Evolutionary conservation across 805 yeast genomes (phyloP).

Genomic region (Naumovozyma castellii): DNA sequence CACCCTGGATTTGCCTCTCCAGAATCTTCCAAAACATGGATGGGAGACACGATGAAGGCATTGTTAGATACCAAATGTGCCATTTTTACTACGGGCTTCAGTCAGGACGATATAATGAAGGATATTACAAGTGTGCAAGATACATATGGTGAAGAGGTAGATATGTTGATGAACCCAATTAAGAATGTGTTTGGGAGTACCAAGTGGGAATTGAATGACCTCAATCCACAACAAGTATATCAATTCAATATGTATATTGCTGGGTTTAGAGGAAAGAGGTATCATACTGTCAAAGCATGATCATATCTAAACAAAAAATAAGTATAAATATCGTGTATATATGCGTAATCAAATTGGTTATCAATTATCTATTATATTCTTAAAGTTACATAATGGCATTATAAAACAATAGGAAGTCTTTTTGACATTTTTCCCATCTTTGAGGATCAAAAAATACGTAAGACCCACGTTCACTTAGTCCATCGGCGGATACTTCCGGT

Average conservation of each 20-base stretch:
- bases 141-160: conserved; percentile 68
- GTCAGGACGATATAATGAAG: conserved; percentile 56
- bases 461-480: conserved; percentile 74
- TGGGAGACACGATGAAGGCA: conserved; percentile 81
- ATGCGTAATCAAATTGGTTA: no score
- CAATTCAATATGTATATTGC: conserved; percentile 85
- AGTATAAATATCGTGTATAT: no score
- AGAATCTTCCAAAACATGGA: conserved; percentile 75
- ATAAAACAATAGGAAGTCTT: conserved; percentile 52
- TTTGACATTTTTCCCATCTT: conserved; percentile 88
- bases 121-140: conserved; percentile 66
- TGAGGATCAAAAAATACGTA: conserved; percentile 93
- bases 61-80: conserved; percentile 91
- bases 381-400: conserved; percentile 46
- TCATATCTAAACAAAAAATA: no score
- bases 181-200: conserved; percentile 74
- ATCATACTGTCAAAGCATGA: conserved; percentile 58
- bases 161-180: conserved; percentile 65
- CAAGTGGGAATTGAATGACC: conserved; percentile 89
- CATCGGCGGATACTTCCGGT: conserved; percentile 73
- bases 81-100: conserved; percentile 83
- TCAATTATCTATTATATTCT: no score
- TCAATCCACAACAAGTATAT: conserved; percentile 89
- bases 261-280: conserved; percentile 94
- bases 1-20: conserved; percentile 91